Percentiles rank a stretch among this genome's conserved stretches.
These are phyloP conservation scores for Brasilioporus rufonigricans DNA, from an alignment of 768 basidiomycete genomes.

Conservation along the genomic window DNA sequence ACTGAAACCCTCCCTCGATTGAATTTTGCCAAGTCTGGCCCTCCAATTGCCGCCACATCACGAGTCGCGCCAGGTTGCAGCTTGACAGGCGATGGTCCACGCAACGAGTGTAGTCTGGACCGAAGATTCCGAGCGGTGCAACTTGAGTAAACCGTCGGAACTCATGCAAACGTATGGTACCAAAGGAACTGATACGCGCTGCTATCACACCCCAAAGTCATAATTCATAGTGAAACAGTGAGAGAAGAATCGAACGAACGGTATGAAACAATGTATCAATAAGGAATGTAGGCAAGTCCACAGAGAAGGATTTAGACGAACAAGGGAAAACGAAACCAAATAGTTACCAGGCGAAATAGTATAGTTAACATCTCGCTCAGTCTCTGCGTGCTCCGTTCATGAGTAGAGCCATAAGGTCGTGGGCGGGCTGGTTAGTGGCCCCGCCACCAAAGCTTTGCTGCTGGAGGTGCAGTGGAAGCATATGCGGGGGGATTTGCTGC, in stretches of 20 bases:
- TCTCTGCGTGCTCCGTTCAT: constrained; percentile 73
- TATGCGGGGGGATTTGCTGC: constrained; percentile 55
- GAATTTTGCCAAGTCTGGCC: constrained; percentile 9
- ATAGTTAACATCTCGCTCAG: constrained; percentile 36
- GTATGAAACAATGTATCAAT: constrained; percentile 32
- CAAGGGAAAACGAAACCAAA: constrained; percentile 11
- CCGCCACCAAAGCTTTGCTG: constrained; percentile 51
- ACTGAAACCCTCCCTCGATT: constrained; percentile 12
- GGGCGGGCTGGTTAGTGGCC: constrained; percentile 54
- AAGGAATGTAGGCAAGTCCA: constrained; percentile 32
- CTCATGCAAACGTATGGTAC: no score
- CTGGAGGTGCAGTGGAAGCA: constrained; percentile 57
- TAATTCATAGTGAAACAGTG: constrained; percentile 28
- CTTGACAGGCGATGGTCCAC: constrained; percentile 10
- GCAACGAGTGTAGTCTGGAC: constrained; percentile 12
- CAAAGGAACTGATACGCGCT: constrained; percentile 1
- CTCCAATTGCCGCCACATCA: constrained; percentile 19
- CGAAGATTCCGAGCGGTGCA: neutral
- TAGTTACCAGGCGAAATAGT: constrained; percentile 8
- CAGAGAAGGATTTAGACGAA: constrained; percentile 8
- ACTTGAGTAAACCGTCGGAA: neutral
- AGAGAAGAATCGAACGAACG: constrained; percentile 19
- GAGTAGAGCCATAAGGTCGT: constrained; percentile 81
- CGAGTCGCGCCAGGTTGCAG: neutral
- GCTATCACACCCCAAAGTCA: constrained; percentile 15